These are phyloP conservation scores for Coniella vitis DNA, from an alignment of 2,329 filamentous ascomycete species.

Conservation along the genomic window DNA sequence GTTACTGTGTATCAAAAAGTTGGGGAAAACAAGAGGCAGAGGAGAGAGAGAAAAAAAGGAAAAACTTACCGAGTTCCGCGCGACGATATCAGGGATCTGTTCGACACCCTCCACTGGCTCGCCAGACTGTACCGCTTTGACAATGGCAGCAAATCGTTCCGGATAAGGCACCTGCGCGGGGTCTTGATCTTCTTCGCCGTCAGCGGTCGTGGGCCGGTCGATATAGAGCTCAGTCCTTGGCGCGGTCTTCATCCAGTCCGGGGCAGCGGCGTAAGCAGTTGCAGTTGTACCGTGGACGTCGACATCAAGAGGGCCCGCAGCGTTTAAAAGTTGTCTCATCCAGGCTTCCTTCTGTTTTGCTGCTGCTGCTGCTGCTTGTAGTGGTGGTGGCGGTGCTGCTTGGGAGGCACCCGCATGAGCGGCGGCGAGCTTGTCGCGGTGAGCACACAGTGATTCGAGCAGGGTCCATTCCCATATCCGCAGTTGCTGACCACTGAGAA, in stretches of 20 bases:
- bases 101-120: conserved; percentile 81
- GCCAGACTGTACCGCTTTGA: conserved; percentile 75
- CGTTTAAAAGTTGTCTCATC: conserved; percentile 6
- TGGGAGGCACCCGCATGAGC: too few relatives aligned
- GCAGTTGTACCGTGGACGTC: neutral
- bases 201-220: conserved; percentile 28
- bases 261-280: conserved; percentile 4
- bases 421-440: conserved; percentile 19
- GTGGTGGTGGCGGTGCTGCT: neutral
- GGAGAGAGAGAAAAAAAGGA: too few relatives aligned
- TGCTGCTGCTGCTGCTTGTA: conserved; percentile 1
- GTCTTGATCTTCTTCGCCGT: conserved; percentile 15
- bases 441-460: conserved; percentile 14
- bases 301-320: neutral
- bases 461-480: conserved; percentile 16
- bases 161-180: conserved; percentile 52
- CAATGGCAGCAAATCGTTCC: conserved; percentile 75
- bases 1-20: neutral
- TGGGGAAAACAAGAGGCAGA: neutral
- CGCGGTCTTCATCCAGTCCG: conserved; percentile 43
- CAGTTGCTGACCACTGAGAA: conserved; percentile 27
- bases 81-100: conserved; percentile 74
- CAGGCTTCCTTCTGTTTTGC: conserved; percentile 11
- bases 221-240: conserved; percentile 41
- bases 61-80: conserved; percentile 58